Evolutionary conservation across 345 rosid species (phyloP), one percentile per base, ranked within the genome.

Genomic region (Lepidium aucheri): DNA sequence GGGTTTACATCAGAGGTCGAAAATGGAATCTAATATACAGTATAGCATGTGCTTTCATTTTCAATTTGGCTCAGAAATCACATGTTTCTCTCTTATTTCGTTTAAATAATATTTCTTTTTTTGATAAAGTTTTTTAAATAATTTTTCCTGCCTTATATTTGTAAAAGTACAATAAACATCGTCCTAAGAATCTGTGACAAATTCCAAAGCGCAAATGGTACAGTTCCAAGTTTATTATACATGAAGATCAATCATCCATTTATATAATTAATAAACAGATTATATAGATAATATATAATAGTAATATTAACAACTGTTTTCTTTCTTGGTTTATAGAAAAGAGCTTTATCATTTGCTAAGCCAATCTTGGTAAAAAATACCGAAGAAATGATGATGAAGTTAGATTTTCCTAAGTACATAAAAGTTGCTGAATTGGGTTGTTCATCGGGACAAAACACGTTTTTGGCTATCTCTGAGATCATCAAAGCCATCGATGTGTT

Each of bases 401-500:
- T 73, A 8, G 9, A 32, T 14, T 57, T 78, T 50, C 71, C 82
- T 0, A 6, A 18, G 4, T 18, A 51, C 38, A 60, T 79, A 14
- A 65, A 73, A 18, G 49, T 74, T 18, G 84, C 81, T 9, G 88
- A 84, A n/a, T 34, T 84, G 45, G 88, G 84, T 45, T 84, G 88
- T 18, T 75, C 85, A 30, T 77, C 88, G 11, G 88, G 82, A 26
- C 69, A 79, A 45, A 84, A 77, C 49, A 20, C 88, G 1, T 53
- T 84, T 33, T 6, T 77, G 28, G 67, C 72, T 6, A 18, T 73
- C 0, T 73, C 63, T 28, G 50, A 66, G 55, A 59, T 73, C 50
- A 13, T 76, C 6, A 72, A 76, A 7, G 51, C 58, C 4, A 35
- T 79, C 14, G 52, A 34, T 15, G 32, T 20, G 30, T 15, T 74